phyloP scores from a whole-genome alignment of 2,329 filamentous ascomycete genomes.

The Geoglossum cookeanum region DNA sequence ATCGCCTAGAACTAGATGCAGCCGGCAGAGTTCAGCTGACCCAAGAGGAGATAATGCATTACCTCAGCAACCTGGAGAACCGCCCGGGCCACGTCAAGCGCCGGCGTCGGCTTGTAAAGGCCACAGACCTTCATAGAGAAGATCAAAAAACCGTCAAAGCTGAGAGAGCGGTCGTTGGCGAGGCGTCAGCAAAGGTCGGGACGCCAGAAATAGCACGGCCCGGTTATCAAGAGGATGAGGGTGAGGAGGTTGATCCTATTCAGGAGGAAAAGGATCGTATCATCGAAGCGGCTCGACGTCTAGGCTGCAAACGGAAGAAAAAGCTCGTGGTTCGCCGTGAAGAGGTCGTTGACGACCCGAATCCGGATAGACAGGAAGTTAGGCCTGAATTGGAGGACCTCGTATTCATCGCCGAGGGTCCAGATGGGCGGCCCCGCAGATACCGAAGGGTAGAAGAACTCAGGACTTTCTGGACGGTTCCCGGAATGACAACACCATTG shows the following conservation, averaged over 20 bases:
- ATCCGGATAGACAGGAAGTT: background rate
- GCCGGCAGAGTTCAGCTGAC: background rate
- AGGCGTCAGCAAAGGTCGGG: background rate
- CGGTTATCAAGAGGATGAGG: background rate
- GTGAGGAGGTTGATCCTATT: background rate
- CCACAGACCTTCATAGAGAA: background rate
- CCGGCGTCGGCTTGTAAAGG: background rate
- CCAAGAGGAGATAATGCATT: background rate
- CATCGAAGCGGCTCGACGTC: background rate
- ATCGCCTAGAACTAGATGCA: background rate
- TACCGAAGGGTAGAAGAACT: background rate
- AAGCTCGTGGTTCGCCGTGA: background rate
- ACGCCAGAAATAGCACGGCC: background rate
- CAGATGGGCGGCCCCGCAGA: background rate
- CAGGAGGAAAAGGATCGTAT: background rate
- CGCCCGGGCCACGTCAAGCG: background rate
- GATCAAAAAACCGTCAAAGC: background rate
- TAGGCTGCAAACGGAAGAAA: background rate
- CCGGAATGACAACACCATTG: background rate
- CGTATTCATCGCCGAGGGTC: background rate
- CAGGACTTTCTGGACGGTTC: background rate
- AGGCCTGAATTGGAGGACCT: background rate
- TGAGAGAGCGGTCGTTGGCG: no score
- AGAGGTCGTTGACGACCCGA: background rate
- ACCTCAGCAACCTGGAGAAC: background rate